Base-by-base conservation (phyloP, 768 basidiomycete species). In the Lactarius akahatsu region DNA sequence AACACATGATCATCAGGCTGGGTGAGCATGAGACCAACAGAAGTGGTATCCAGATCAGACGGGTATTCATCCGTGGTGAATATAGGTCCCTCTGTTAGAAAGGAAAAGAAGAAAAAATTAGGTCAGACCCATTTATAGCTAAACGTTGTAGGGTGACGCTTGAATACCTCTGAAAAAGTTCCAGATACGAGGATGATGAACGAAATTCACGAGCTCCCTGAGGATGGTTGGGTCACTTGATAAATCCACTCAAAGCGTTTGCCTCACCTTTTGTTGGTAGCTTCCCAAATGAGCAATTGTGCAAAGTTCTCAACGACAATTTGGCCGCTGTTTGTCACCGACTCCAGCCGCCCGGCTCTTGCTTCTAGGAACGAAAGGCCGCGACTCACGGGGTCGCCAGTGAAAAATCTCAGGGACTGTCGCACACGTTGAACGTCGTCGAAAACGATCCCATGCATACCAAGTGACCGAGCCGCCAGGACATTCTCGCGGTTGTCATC, bases 41-140 rank as follows among this genome's bases (percentile, higher is more conserved):
- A 84, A 0, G 86, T 86, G 0, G 85, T 86, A 68, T 86, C 86
- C 32, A 86, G 73, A 72, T 87, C 86, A 66, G 76, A 78, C 1
- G 85, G 84, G 69, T 82, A 85, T 26, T 77, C 74, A 55, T 79
- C 78, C 5, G 82, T 83, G 3, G 83, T 85, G 5, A 83, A 73
- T 43, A 77, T 71, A 11, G 69, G 59, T 32, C 50, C 41, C 15
- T 36, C 74, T 76, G 70, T 78, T 82, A 63, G 80, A 81, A 0
- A 13, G 38, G 6, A 47, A 45, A 9, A 57, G 15, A 32, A 32
- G 28, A 28, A 32, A 30, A 32, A 32, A 32, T 32, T 32, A 32
- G 32, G 32, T 32, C 32, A 32, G 32, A 32, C 32, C 32, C 32
- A 32, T 32, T 32, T 32, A 32, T 7, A 32, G 32, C 32, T 32